These are phyloP conservation scores for Sporothrix brasiliensis DNA, from an alignment of 2,329 filamentous ascomycete species.

Conservation along the genomic window DNA sequence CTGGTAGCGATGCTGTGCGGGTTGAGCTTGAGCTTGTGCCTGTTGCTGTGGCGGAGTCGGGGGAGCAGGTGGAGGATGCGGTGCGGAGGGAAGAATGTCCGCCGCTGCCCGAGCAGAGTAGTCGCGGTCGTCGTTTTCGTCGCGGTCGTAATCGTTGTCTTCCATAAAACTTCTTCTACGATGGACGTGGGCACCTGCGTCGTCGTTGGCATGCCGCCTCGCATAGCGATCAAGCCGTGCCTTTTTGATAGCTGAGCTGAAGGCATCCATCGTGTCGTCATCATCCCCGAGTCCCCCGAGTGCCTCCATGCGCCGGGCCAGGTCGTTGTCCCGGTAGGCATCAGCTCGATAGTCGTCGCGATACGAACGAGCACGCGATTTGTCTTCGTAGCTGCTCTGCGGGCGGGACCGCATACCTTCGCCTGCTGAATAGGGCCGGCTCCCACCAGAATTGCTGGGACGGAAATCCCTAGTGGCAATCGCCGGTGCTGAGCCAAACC, in stretches of 20 bases:
- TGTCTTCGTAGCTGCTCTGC: constrained; percentile 51
- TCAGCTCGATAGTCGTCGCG: constrained; percentile 15
- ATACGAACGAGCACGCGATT: constrained; percentile 46
- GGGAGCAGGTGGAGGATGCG: constrained; percentile 38
- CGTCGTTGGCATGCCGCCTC: constrained; percentile 42
- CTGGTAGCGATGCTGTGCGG: constrained; percentile 2
- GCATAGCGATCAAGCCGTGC: constrained; percentile 11
- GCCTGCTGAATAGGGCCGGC: constrained; percentile 31
- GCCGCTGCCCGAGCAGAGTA: constrained; percentile 51
- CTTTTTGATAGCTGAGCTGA: neutral
- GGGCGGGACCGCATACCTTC: constrained; percentile 39
- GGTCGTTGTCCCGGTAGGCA: constrained; percentile 40
- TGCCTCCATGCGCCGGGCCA: constrained; percentile 45
- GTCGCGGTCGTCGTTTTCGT: constrained; percentile 54
- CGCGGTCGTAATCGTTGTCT: constrained; percentile 55
- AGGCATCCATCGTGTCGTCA: constrained; percentile 29
- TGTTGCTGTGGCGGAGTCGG: constrained; percentile 36
- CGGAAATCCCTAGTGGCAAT: constrained; percentile 42
- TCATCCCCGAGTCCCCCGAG: constrained; percentile 45
- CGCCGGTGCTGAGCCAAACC: constrained; percentile 42
- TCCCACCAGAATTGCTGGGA: constrained; percentile 30
- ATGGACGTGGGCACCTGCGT: constrained; percentile 21
- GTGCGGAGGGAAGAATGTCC: constrained; percentile 44
- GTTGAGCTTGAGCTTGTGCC: neutral
- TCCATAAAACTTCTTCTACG: constrained; percentile 60